Base-by-base conservation (phyloP, 257 asterid species). In the Lantana camara region DNA sequence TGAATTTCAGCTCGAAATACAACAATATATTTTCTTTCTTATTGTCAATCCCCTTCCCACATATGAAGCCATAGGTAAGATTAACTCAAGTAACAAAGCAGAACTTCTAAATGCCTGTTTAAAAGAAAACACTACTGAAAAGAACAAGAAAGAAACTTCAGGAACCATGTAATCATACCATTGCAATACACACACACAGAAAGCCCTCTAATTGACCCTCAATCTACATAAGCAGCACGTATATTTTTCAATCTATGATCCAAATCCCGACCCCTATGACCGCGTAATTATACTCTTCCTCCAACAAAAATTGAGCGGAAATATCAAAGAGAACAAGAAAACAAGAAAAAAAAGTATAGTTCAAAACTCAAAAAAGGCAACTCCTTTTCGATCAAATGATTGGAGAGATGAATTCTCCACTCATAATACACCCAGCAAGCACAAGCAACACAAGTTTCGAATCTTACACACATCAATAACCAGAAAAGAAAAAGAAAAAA, bases 391-490 rank as follows among this genome's bases (percentile, higher is more conserved):
- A 37, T 59, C 41, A 50, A 67, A 58, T 37, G 29, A 35, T 30
- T 9, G 17, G n/a, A 64, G 54, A 15, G 58, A 23, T 23, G 35
- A 38, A 56, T 30, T 57, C 53, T 8, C 15, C 8, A 14, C 66
- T 58, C 58, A 51, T 1, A 29, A 57, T 60, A 22, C 22, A 53
- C 27, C 48, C 63, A 19, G 54, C 37, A 73, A 68, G 34, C 38
- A 38, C 34, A 17, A 35, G 40, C 23, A 23, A 40, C 4, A 14
- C 41, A 24, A 66, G 57, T 44, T 30, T 19, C 57, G 8, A 20
- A n/a, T n/a, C n/a, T n/a, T n/a, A n/a, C n/a, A n/a, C n/a, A n/a
- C n/a, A n/a, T n/a, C n/a, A 12, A 11, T 10, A 7, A 12, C 58
- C 3, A 14, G 22, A 54, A n/a, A 23, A 23, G 38, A 20, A 16